Evolutionary conservation across 805 yeast species (phyloP), one percentile per base, ranked within the genome.

Genomic region (Kodamaea kakaduensis): DNA sequence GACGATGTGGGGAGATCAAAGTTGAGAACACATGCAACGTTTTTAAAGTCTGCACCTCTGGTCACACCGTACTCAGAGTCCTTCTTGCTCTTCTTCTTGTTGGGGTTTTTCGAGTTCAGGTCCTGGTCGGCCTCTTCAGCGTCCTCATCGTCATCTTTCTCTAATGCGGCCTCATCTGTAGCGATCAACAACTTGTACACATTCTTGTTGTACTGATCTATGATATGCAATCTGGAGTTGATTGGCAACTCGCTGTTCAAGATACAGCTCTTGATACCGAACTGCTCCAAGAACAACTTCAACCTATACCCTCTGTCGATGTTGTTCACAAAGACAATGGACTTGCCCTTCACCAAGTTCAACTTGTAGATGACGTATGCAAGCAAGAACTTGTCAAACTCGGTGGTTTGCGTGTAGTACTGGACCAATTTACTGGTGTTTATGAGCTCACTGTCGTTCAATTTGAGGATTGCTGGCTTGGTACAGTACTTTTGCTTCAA

Each of bases 281-380:
- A 93, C 61, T 93, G 97, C 58, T 89, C 96, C 44, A 93, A 64
- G 47, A 89, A 95, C 43, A 93, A 67, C 54, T 87, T 88, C 46
- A 93, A 71, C 54, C 96, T 77, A 64, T 90, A 93, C 24, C 97
- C 96, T 65, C 98, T 81, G 54, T 93, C 97, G 44, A 90, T 84
- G 51, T 84, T 84, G 57, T 93, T 93, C 31, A 93, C 97, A 66
- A 93, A 93, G 6, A 89, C 67, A 28, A 93, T 63, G 1, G 95
- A 81, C 58, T 93, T 93, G 19, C 98, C 98, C 58, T 84, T 84
- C 55, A 93, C 83, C 45, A 93, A 70, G 41, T 78, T 76, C 51
- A 93, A 73, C 59, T 93, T 93, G 73, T 88, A 83, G 27, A 93
- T 88, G 29, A 93, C 96, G 55, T 90, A 93, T 28, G 93, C 80